Evolutionary conservation across 2,329 filamentous ascomycete species (phyloP).

Genomic region (Venturia pyrina): DNA sequence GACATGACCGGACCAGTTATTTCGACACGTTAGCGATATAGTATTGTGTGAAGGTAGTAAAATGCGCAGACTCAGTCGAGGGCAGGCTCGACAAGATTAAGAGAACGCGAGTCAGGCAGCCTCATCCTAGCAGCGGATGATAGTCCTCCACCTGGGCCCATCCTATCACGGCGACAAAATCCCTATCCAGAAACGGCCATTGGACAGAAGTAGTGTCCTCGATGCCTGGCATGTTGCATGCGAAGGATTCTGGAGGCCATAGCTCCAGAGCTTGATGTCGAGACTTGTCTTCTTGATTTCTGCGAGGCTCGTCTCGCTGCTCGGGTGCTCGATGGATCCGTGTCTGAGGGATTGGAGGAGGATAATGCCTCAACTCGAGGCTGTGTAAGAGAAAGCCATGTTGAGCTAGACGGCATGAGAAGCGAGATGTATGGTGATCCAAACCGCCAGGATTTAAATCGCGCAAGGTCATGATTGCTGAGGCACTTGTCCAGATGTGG

Average conservation of each 20-base stretch:
- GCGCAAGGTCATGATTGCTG: not conserved
- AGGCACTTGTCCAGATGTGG: too few relatives aligned
- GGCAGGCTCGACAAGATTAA: not conserved
- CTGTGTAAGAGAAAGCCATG: not conserved
- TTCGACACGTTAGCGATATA: not conserved
- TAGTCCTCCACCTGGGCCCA: too few relatives aligned
- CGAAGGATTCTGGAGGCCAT: too few relatives aligned
- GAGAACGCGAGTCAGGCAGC: not conserved
- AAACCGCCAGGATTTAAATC: not conserved
- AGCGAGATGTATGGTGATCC: too few relatives aligned
- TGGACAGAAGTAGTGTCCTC: too few relatives aligned
- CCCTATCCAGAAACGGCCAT: too few relatives aligned
- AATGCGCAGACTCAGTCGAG: not conserved
- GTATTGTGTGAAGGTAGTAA: not conserved
- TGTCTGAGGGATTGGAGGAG: not conserved
- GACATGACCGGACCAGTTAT: not conserved
- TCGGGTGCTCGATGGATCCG: not conserved
- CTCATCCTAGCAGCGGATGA: not conserved
- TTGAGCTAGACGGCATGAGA: not conserved
- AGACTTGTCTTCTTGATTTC: too few relatives aligned
- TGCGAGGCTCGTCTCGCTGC: too few relatives aligned
- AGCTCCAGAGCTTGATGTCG: too few relatives aligned
- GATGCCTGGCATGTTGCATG: too few relatives aligned
- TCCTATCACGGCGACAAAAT: too few relatives aligned
- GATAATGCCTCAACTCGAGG: not conserved